Evolutionary conservation across 2,329 filamentous ascomycete species (phyloP), one percentile per base, ranked within the genome.

Genomic region (Aspergillus brunneoviolaceus): DNA sequence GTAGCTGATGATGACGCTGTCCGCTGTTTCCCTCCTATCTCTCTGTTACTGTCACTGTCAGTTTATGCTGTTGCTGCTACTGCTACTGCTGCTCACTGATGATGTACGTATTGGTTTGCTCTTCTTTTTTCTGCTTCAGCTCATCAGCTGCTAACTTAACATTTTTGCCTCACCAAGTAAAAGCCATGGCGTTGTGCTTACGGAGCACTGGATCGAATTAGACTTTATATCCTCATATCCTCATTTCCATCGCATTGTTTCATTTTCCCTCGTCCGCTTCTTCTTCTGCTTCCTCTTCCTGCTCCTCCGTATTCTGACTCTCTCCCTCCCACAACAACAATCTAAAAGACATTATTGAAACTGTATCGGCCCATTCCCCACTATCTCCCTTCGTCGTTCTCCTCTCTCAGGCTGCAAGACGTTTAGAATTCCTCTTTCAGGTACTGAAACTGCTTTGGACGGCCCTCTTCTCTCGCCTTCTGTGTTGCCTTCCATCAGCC

Each of bases 181-280:
- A 45, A 16, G 5, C 14, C 14, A 45, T 45, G 39, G 39, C 39
- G 39, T 19, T 45, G 39, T 45, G 39, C 39, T 45, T 16, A 45
- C 39, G 39, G 39, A 16, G 39, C 62, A 56, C 45, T 62, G 56
- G 55, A 58, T 53, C 58, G 27, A 29, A 29, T 51, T 49, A 49
- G 45, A 56, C 58, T 48, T 56, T 56, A 55, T 50, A 31, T 52
- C 47, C 39, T 55, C 25, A 55, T 50, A 31, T 52, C 47, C 39
- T 55, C 25, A 57, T 58, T 55, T 52, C 35, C 25, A 45, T 47
- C 48, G 27, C 19, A 58, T 58, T 51, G 29, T 39, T 6, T 33
- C 25, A 23, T 21, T 19, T 35, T 12, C 11, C 11, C 11, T 16
- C 14, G 16, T 35, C 33, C 3, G 16, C 31, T 35, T 35, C 31